phyloP scores from a whole-genome alignment of 139 green algal genomes.

The Zygnema circumcarinatum region DNA sequence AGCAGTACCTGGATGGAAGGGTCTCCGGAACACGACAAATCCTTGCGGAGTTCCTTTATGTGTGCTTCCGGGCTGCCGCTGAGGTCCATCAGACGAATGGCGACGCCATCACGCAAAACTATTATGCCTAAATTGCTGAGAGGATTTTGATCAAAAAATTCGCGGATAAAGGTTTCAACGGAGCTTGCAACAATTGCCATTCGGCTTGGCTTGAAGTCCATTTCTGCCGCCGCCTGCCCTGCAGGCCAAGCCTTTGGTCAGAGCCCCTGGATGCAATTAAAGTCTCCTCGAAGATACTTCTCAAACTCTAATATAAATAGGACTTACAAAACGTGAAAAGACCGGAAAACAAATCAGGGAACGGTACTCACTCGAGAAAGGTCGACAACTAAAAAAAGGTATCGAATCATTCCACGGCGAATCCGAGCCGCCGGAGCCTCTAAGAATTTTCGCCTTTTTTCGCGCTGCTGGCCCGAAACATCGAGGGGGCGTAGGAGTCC shows the following conservation, averaged over 20 bases:
- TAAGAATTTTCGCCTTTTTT: slow-evolving; percentile 62
- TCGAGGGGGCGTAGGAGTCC: slow-evolving; percentile 80
- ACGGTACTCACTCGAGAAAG: slow-evolving; percentile 27
- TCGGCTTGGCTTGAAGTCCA: slow-evolving; percentile 84
- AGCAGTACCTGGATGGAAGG: slow-evolving; percentile 37
- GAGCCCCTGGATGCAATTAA: too few species aligned
- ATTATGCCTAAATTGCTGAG: slow-evolving; percentile 88
- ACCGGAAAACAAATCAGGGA: slow-evolving; percentile 50
- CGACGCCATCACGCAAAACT: slow-evolving; percentile 81
- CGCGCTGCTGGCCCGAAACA: slow-evolving; percentile 38
- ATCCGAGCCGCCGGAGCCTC: slow-evolving; percentile 70
- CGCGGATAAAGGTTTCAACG: slow-evolving; percentile 76
- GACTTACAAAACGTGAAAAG: too few species aligned
- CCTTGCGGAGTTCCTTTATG: slow-evolving; percentile 49
- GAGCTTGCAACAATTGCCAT: slow-evolving; percentile 70
- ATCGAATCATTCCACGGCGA: slow-evolving; percentile 93
- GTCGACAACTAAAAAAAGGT: slow-evolving; percentile 74
- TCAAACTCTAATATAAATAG: too few species aligned
- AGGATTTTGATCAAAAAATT: slow-evolving; percentile 97
- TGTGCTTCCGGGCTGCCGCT: slow-evolving; percentile 62
- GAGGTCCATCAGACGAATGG: slow-evolving; percentile 66
- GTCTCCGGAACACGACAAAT: slow-evolving; percentile 16
- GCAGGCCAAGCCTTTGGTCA: background rate
- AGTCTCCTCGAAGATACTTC: too few species aligned
- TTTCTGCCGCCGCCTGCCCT: slow-evolving; percentile 66